Percentiles rank a stretch among this genome's conserved stretches.
Conservation (phyloP, 192 early-diverging fungal species). For the Chytriomyces hyalinus region DNA sequence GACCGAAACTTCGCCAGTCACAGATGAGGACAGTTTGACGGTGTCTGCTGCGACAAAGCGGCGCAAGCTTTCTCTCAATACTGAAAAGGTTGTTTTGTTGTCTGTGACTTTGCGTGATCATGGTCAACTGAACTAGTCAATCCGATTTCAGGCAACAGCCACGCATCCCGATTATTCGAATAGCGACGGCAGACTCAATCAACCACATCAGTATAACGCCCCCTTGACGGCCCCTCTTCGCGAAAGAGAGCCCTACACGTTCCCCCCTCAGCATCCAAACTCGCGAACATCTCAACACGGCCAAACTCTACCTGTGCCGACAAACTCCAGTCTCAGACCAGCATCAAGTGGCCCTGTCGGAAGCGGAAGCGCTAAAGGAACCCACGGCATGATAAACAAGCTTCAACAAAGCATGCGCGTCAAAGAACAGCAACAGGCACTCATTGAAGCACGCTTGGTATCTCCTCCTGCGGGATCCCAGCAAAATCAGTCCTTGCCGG, state of each 20-base stretch:
- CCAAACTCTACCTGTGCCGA: background rate
- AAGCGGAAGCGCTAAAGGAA: background rate
- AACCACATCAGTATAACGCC: background rate
- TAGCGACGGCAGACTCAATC: background rate
- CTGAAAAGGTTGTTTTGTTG: background rate
- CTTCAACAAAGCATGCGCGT: background rate
- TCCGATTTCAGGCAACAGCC: too few relatives aligned
- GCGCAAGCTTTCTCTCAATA: background rate
- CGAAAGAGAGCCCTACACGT: background rate
- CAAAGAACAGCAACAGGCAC: slow-evolving; percentile 23
- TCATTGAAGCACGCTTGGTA: slow-evolving; percentile 17
- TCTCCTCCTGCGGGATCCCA: slow-evolving; percentile 1
- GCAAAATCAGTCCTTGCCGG: background rate
- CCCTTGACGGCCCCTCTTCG: background rate
- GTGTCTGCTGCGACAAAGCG: background rate
- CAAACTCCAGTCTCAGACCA: background rate
- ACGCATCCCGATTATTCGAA: too few relatives aligned
- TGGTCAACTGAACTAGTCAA: too few relatives aligned
- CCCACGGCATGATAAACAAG: background rate
- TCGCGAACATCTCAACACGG: background rate
- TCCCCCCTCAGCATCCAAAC: too few relatives aligned
- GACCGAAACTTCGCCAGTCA: background rate
- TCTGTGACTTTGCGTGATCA: too few relatives aligned
- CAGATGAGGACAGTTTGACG: background rate
- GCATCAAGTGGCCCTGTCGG: background rate